Conservation (phyloP, 768 basidiomycete genomes). For the Trametes villosa region DNA sequence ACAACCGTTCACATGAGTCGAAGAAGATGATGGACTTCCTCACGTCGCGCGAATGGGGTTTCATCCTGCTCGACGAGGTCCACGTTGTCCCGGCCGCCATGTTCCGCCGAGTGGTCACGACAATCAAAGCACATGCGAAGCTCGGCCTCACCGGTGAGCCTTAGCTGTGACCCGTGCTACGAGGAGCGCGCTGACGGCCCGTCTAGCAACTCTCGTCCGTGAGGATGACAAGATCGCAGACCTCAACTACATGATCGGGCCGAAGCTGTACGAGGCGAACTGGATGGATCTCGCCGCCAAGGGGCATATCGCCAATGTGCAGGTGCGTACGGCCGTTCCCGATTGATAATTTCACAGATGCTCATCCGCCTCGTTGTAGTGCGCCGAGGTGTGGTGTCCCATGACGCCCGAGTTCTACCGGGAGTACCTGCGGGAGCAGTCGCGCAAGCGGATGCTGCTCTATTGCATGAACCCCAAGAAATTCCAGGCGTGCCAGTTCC, state of each 20-base stretch:
- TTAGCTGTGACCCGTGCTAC: not conserved
- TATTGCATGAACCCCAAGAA: constrained; percentile 99
- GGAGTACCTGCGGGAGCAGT: constrained; percentile 92
- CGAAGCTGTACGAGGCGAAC: constrained; percentile 98
- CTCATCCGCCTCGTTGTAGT: constrained; percentile 53
- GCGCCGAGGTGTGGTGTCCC: constrained; percentile 99
- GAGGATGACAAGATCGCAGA: constrained; percentile 99
- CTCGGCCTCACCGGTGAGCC: constrained; percentile 88
- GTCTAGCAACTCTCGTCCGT: constrained; percentile 90
- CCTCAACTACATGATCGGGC: constrained; percentile 98
- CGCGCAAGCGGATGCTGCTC: constrained; percentile 91
- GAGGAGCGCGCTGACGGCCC: not conserved
- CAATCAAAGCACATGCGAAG: constrained; percentile 98
- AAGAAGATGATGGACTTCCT: constrained; percentile 99
- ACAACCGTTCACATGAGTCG: constrained; percentile 97
- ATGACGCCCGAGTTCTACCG: constrained; percentile 99
- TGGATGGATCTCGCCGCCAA: constrained; percentile 99
- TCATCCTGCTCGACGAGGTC: constrained; percentile 96
- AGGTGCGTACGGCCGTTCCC: constrained; percentile 59
- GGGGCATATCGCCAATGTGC: constrained; percentile 99
- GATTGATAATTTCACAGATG: not conserved
- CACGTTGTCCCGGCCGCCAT: constrained; percentile 99
- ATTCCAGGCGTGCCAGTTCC: constrained; percentile 98
- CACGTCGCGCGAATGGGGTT: constrained; percentile 98
- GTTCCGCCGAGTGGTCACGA: constrained; percentile 97